These are phyloP conservation scores for Trichothecium sympodiale DNA, from an alignment of 2,329 filamentous ascomycete genomes.

Conservation along the genomic window DNA sequence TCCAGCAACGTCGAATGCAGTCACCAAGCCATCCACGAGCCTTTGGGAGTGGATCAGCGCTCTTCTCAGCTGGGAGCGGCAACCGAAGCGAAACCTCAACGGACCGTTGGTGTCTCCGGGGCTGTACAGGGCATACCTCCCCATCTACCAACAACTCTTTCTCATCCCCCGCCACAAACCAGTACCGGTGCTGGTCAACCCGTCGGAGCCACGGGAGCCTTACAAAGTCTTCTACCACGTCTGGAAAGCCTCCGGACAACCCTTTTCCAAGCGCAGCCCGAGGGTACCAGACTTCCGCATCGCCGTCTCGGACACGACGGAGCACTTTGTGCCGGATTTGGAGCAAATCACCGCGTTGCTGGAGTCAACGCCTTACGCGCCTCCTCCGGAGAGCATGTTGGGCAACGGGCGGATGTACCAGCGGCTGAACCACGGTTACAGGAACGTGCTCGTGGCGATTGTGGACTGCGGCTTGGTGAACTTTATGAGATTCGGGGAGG, in stretches of 20 bases:
- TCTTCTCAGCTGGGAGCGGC: conserved; percentile 23
- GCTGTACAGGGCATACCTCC: conserved; percentile 53
- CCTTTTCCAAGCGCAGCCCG: conserved; percentile 71
- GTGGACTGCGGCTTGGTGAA: conserved; percentile 87
- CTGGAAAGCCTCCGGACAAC: conserved; percentile 52
- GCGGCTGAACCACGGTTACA: conserved; percentile 71
- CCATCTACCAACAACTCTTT: conserved; percentile 67
- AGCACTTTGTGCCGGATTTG: conserved; percentile 60
- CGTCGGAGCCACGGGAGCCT: conserved; percentile 29
- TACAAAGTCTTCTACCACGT: conserved; percentile 72
- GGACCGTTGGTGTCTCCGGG: conserved; percentile 52
- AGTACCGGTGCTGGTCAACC: conserved; percentile 8
- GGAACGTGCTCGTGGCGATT: conserved; percentile 75
- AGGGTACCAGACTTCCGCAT: conserved; percentile 75
- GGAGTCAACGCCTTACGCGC: conserved; percentile 60
- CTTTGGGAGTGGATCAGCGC: conserved; percentile 46
- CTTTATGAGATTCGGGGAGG: conserved; percentile 72
- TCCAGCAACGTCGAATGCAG: conserved; percentile 5
- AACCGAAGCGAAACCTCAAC: conserved; percentile 19
- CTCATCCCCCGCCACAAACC: conserved; percentile 63
- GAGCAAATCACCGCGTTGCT: conserved; percentile 62
- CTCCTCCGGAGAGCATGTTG: conserved; percentile 36
- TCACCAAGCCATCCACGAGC: conserved; percentile 9
- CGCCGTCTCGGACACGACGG: conserved; percentile 67
- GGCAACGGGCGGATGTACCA: conserved; percentile 51